Conservation (phyloP, 805 yeast species). For the Kodamaea sagamina region DNA sequence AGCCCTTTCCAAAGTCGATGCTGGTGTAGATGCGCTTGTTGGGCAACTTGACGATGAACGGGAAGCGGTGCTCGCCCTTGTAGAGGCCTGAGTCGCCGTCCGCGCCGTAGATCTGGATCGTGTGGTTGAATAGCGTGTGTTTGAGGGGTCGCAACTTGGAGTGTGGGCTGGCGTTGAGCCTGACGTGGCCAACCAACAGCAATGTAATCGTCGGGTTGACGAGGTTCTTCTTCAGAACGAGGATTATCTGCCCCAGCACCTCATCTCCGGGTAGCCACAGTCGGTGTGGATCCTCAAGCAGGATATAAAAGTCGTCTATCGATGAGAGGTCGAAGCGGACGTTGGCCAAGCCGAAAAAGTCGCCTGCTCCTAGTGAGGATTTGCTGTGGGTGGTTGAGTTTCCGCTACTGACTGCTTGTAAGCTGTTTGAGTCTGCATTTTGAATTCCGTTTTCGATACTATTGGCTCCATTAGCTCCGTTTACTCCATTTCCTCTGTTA, state of each 20-base stretch:
- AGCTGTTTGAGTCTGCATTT: no score
- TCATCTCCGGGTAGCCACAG: slow-evolving; percentile 80
- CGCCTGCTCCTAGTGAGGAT: no score
- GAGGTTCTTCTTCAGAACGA: slow-evolving; percentile 56
- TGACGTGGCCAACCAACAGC: slow-evolving; percentile 57
- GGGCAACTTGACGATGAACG: slow-evolving; percentile 83
- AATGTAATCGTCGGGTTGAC: slow-evolving; percentile 55
- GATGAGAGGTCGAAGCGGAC: slow-evolving; percentile 32
- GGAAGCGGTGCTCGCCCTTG: slow-evolving; percentile 85
- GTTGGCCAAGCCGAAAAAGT: slow-evolving; percentile 4
- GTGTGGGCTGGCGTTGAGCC: slow-evolving; percentile 53
- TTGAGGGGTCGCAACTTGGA: slow-evolving; percentile 55
- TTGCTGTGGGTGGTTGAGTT: neutral
- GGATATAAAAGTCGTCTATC: slow-evolving; percentile 65
- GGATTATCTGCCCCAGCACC: slow-evolving; percentile 61
- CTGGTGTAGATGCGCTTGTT: slow-evolving; percentile 69
- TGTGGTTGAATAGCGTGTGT: slow-evolving; percentile 56
- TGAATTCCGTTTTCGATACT: no score
- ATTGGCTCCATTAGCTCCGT: no score
- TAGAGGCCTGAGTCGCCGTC: slow-evolving; percentile 46
- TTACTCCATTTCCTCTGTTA: no score
- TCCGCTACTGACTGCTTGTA: neutral
- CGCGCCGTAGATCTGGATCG: slow-evolving; percentile 57
- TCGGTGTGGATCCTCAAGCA: slow-evolving; percentile 72
- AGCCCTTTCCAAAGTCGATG: slow-evolving; percentile 83